These are phyloP conservation scores for Aspergillus ellipticus DNA, from an alignment of 495 filamentous ascomycete species.

Conservation along the genomic window DNA sequence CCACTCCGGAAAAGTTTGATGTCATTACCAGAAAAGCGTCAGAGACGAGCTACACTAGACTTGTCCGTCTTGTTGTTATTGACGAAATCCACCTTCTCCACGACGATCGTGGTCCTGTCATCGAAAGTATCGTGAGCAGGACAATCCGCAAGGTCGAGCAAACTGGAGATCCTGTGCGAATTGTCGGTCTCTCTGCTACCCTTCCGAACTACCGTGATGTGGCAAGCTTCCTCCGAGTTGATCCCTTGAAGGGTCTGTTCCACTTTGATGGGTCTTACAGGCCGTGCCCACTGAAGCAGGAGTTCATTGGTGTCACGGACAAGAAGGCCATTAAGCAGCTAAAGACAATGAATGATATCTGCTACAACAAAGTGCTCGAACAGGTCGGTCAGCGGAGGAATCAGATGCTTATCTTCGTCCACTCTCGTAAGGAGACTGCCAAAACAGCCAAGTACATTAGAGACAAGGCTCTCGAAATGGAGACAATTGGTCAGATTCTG, in stretches of 20 bases:
- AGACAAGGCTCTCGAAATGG: constrained; percentile 92
- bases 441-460: constrained; percentile 95
- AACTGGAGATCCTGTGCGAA: constrained; percentile 83
- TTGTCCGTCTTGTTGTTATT: constrained; percentile 91
- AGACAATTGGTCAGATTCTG: constrained; percentile 94
- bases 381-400: constrained; percentile 87
- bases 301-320: constrained; percentile 97
- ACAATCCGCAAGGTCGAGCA: constrained; percentile 91
- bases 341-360: constrained; percentile 99
- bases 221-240: constrained; percentile 90
- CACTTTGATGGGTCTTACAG: constrained; percentile 95
- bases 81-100: constrained; percentile 98
- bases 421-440: constrained; percentile 95
- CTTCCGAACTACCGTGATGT: constrained; percentile 97
- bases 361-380: constrained; percentile 95
- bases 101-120: constrained; percentile 93
- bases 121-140: constrained; percentile 94
- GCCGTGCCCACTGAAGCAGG: constrained; percentile 89
- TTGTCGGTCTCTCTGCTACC: constrained; percentile 91
- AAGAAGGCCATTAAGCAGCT: constrained; percentile 99
- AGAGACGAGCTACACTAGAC: constrained; percentile 92
- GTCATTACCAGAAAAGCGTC: constrained; percentile 98
- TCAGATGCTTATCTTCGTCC: constrained; percentile 98
- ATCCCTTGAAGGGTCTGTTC: constrained; percentile 80
- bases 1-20: constrained; percentile 98